Base-by-base conservation (phyloP, 2,329 filamentous ascomycete species). In the Fusarium zealandicum region DNA sequence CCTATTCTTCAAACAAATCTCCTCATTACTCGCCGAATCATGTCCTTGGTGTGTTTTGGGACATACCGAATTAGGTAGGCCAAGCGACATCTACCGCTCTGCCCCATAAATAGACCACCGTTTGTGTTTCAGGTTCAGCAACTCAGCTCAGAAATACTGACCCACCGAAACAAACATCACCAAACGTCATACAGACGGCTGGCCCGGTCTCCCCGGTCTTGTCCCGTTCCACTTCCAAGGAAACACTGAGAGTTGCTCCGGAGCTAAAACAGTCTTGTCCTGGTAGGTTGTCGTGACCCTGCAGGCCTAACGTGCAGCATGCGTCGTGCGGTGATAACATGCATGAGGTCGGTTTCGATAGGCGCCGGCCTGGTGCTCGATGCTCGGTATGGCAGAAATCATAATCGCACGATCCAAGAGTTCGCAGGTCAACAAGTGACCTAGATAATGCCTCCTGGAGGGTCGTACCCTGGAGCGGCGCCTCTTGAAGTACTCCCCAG, bases 371-470 rank as follows among this genome's bases (percentile, higher is more conserved):
- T 33, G 30, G 33, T 43, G 33, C 41, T 38, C 27, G 18, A 51
- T 25, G 7, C 40, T 46, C 49, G 32, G 35, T 18, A 35, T 44
- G 20, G 36, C 51, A 44, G 35, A 47, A 40, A 39, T 36, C 39
- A 44, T 39, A 55, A 20, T 31, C 30, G 41, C 30, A 18, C 38
- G 16, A 32, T 47, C 49, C 38, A 48, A 33, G 16, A 45, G 27
- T 36, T 45, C 36, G 42, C 43, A 17, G 33, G 31, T 40, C 36
- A n/a, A 16, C 31, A 22, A 14, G 8, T 36, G 37, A 32, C 37
- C 57, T 74, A 85, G 70, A 86, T 85, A 61, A 86, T 86, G 36
- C 83, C 83, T 33, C 83, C 83, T 2, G 83, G 83, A 14, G 82
- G 83, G 61, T 85, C 82, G 64, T 85, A 85, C 18, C 75, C 76